Evolutionary conservation across 2,329 filamentous ascomycete genomes (phyloP).

Genomic region (Epichloe elymi): DNA sequence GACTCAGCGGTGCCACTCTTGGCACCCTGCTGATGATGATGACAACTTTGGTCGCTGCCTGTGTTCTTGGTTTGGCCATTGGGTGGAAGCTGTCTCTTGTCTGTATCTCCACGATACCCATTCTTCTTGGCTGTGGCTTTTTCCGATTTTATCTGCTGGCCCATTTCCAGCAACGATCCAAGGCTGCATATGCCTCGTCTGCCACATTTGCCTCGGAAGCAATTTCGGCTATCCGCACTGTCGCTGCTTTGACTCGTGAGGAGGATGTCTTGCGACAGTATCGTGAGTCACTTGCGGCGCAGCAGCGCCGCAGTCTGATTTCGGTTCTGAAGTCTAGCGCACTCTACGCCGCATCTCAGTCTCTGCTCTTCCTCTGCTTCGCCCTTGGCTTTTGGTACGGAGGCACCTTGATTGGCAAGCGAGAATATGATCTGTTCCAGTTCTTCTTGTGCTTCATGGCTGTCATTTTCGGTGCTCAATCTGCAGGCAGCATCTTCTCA

Average conservation of each 20-base stretch:
- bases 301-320: slow-evolving; percentile 53
- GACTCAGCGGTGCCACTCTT: slow-evolving; percentile 75
- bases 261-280: slow-evolving; percentile 65
- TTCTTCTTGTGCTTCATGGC: slow-evolving; percentile 88
- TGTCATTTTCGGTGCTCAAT: slow-evolving; percentile 84
- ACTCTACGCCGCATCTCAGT: slow-evolving; percentile 77
- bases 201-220: slow-evolving; percentile 87
- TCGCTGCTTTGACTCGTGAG: slow-evolving; percentile 82
- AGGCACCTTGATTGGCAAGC: slow-evolving; percentile 56
- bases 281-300: slow-evolving; percentile 48
- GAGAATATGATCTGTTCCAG: slow-evolving; percentile 65
- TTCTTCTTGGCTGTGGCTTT: slow-evolving; percentile 72
- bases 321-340: slow-evolving; percentile 65
- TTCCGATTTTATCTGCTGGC: slow-evolving; percentile 77
- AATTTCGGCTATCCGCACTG: slow-evolving; percentile 85
- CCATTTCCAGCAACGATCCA: slow-evolving; percentile 65
- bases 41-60: slow-evolving; percentile 67
- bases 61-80: slow-evolving; percentile 56
- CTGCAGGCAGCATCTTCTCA: slow-evolving; percentile 77
- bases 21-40: slow-evolving; percentile 71
- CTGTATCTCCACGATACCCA: slow-evolving; percentile 63
- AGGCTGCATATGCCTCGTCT: slow-evolving; percentile 65
- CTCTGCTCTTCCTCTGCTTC: slow-evolving; percentile 68
- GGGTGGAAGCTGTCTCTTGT: slow-evolving; percentile 85
- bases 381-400: slow-evolving; percentile 92